A percentile compares a stretch with the other conserved stretches of the same genome.
Evolutionary conservation across 495 filamentous ascomycete species (phyloP).

Genomic region (Neurospora sp.): DNA sequence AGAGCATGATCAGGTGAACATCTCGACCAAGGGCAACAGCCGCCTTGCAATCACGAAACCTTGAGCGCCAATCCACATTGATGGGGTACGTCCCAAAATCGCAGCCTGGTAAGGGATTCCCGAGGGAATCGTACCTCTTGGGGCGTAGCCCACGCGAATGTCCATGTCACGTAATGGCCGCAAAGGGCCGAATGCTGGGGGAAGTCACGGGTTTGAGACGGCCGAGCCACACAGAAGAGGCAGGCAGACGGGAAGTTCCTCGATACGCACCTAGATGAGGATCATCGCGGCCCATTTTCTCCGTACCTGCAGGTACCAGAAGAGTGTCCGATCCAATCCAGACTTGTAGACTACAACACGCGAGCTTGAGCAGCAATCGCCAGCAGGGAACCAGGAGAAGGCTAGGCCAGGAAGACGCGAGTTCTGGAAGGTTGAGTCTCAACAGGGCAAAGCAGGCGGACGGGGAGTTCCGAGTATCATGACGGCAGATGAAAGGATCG

Average conservation of each 20-base stretch:
- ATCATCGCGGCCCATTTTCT: background rate
- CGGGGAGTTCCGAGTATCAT: background rate
- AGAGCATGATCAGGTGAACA: background rate
- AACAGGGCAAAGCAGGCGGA: background rate
- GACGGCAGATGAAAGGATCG: background rate
- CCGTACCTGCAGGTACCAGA: background rate
- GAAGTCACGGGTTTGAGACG: background rate
- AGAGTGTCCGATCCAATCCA: background rate
- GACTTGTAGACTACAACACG: background rate
- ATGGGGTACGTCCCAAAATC: no score
- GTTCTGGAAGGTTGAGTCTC: background rate
- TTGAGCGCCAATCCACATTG: background rate
- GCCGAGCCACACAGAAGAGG: background rate
- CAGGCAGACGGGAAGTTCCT: background rate
- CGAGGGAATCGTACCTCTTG: no score
- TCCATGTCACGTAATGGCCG: background rate
- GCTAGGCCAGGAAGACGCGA: background rate
- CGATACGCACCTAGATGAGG: background rate
- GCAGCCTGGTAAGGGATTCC: no score
- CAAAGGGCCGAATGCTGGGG: background rate
- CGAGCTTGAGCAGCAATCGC: background rate
- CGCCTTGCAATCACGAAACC: background rate
- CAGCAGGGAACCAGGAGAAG: background rate
- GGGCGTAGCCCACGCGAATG: no score
- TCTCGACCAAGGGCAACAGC: background rate